A percentile compares a stretch with the other conserved stretches of the same genome.
phyloP scores from a whole-genome alignment of 164 flowering plant species.

The Vitis cinerea region DNA sequence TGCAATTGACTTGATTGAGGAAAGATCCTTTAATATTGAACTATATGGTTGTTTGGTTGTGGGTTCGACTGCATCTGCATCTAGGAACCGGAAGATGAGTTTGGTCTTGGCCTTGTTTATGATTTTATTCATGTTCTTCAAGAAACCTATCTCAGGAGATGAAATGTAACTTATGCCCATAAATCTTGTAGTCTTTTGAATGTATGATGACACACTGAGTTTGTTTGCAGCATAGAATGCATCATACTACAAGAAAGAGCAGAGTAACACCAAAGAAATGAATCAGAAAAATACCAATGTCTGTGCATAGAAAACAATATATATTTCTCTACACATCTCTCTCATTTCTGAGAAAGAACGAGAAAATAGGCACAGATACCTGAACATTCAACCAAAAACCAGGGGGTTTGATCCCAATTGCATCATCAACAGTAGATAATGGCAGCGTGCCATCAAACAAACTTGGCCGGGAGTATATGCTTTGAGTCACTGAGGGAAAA shows the following conservation, averaged over 20 bases:
- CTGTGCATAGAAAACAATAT: no score
- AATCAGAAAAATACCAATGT: neutral
- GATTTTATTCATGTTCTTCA: slow-evolving; percentile 46
- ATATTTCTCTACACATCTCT: no score
- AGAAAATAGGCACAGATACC: slow-evolving; percentile 30
- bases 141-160: slow-evolving; percentile 77
- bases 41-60: slow-evolving; percentile 60
- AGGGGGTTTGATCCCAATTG: slow-evolving; percentile 24
- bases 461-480: slow-evolving; percentile 39
- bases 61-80: slow-evolving; percentile 53
- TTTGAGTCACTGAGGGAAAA: slow-evolving; percentile 51
- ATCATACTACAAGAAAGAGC: slow-evolving; percentile 49
- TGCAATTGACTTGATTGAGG: slow-evolving; percentile 60
- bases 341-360: no score
- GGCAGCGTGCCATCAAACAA: slow-evolving; percentile 50
- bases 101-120: slow-evolving; percentile 44
- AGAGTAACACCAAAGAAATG: neutral
- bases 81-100: slow-evolving; percentile 55
- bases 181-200: slow-evolving; percentile 22
- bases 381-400: slow-evolving; percentile 74
- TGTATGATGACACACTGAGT: slow-evolving; percentile 23
- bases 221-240: slow-evolving; percentile 56
- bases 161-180: slow-evolving; percentile 47
- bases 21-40: slow-evolving; percentile 41
- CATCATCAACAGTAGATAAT: slow-evolving; percentile 41